These are phyloP conservation scores for Flaveria trinervia DNA, from an alignment of 129 eudicot species.

Conservation along the genomic window DNA sequence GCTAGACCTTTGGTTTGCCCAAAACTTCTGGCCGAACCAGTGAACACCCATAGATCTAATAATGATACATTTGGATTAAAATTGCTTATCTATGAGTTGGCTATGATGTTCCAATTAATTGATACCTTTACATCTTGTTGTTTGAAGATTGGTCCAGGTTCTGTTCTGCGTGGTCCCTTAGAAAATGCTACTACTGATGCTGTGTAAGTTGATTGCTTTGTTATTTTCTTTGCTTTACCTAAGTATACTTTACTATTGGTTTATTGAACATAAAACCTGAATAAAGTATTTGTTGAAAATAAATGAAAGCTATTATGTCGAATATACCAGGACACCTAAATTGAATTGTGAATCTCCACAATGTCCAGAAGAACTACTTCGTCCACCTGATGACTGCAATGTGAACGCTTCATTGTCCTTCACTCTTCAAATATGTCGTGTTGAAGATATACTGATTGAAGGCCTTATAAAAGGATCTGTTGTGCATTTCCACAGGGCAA, in stretches of 20 bases:
- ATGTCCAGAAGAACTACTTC: slow-evolving; percentile 82
- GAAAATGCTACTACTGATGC: slow-evolving; percentile 64
- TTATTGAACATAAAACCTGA: not conserved
- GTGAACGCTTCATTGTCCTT: slow-evolving; percentile 90
- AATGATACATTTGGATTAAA: not conserved
- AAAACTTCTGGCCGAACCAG: too few relatives aligned
- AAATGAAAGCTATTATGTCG: slow-evolving; percentile 8
- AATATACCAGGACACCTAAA: slow-evolving; percentile 67
- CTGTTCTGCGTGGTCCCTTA: slow-evolving; percentile 85
- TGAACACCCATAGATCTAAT: not conserved
- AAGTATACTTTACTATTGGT: slow-evolving; percentile 8
- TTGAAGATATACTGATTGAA: slow-evolving; percentile 92
- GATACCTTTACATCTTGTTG: slow-evolving; percentile 25
- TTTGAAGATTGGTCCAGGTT: slow-evolving; percentile 91
- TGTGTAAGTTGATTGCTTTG: slow-evolving; percentile 55
- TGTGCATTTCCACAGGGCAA: slow-evolving; percentile 92
- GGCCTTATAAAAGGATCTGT: slow-evolving; percentile 87
- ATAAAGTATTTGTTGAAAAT: not conserved
- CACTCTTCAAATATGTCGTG: slow-evolving; percentile 95
- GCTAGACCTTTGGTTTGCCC: too few relatives aligned
- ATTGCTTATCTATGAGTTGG: not conserved
- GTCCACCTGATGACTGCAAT: slow-evolving; percentile 96
- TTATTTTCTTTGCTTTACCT: slow-evolving; percentile 11
- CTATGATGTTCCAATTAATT: slow-evolving; percentile 13
- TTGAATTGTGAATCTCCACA: slow-evolving; percentile 67